phyloP scores from a whole-genome alignment of 2,329 filamentous ascomycete species.

The Diaporthe sp. region DNA sequence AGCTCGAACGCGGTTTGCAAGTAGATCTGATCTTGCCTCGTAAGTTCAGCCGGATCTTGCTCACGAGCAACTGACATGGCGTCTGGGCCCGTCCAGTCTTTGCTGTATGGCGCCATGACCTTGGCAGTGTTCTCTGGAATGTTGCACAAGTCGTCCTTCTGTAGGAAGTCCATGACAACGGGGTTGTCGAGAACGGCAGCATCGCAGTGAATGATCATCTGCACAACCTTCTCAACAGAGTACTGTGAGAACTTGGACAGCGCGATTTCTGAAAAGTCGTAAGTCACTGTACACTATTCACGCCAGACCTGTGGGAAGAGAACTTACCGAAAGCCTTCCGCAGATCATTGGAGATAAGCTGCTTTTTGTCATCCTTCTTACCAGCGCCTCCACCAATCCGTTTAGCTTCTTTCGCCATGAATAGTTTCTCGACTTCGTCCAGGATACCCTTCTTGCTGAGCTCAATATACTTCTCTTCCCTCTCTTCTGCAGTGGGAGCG shows the following conservation, averaged over 20 bases:
- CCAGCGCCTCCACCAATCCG: constrained; percentile 77
- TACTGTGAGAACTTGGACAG: constrained; percentile 92
- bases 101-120: constrained; percentile 93
- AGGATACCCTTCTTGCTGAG: constrained; percentile 94
- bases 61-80: constrained; percentile 83
- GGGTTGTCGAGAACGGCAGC: constrained; percentile 86
- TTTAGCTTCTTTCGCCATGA: constrained; percentile 97
- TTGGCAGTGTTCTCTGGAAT: constrained; percentile 93
- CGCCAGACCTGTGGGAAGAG: neutral
- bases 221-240: constrained; percentile 85
- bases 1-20: constrained; percentile 93
- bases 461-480: constrained; percentile 96
- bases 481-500: constrained; percentile 85
- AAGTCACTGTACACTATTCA: constrained; percentile 44
- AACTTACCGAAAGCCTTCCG: constrained; percentile 84
- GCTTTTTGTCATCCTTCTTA: constrained; percentile 96
- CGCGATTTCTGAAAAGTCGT: constrained; percentile 76
- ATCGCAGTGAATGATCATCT: constrained; percentile 97
- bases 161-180: constrained; percentile 96
- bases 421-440: constrained; percentile 97
- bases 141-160: constrained; percentile 91
- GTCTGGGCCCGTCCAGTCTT: constrained; percentile 94
- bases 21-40: constrained; percentile 95
- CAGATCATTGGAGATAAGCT: constrained; percentile 92
- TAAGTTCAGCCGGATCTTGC: constrained; percentile 88